phyloP scores from a whole-genome alignment of 2,329 filamentous ascomycete genomes.

The Phialophora expanda region DNA sequence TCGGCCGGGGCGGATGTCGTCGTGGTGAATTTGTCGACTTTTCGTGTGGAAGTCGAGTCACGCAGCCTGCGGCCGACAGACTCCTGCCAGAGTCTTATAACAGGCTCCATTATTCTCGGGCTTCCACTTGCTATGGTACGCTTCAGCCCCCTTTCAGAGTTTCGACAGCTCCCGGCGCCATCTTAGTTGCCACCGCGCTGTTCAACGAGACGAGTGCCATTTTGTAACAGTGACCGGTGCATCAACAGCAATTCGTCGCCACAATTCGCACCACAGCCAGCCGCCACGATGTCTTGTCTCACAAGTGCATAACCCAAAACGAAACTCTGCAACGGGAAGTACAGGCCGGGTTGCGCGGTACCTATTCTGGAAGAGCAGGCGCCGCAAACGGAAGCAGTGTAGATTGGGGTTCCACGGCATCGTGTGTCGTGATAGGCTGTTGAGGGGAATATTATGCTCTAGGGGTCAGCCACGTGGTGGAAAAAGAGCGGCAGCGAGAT shows the following conservation, averaged over 20 bases:
- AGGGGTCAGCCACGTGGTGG: constrained; percentile 3
- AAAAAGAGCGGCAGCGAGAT: neutral
- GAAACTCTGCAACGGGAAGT: neutral
- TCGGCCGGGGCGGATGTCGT: neutral
- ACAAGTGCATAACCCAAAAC: constrained; percentile 5
- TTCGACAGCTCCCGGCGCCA: neutral
- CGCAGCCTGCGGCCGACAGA: neutral
- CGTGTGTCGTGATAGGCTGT: neutral
- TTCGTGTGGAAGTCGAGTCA: neutral
- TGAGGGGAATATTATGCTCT: neutral
- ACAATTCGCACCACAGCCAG: neutral
- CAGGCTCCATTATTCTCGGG: neutral
- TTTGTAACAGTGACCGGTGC: neutral
- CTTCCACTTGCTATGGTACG: neutral
- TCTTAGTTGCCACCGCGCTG: neutral
- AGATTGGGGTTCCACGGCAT: neutral
- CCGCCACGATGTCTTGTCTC: constrained; percentile 3
- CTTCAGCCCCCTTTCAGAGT: neutral
- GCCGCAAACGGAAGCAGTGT: neutral
- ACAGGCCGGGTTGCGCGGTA: neutral
- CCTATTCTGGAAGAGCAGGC: neutral
- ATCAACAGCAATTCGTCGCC: neutral
- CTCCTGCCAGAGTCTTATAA: neutral
- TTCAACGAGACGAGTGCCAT: neutral
- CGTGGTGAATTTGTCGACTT: neutral